These are phyloP conservation scores for Pharnaceum exiguum DNA, from an alignment of 148 eudicot genomes.

Conservation along the genomic window DNA sequence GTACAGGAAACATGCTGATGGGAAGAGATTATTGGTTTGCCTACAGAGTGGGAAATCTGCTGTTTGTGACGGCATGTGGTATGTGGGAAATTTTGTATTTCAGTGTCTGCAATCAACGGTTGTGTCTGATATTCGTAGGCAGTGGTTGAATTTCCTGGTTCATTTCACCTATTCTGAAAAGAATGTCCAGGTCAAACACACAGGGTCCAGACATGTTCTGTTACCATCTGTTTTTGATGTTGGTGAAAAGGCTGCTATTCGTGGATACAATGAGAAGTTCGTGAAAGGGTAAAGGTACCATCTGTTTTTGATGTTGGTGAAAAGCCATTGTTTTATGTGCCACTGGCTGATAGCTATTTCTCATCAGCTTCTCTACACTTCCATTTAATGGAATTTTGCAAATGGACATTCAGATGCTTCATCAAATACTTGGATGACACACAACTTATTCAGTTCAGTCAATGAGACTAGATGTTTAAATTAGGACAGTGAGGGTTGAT, in stretches of 20 bases:
- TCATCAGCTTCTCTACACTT: no score
- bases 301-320: neutral
- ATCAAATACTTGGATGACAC: no score
- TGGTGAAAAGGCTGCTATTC: slow-evolving; percentile 7
- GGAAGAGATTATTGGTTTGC: slow-evolving; percentile 62
- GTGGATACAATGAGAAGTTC: slow-evolving; percentile 36
- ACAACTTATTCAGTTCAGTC: no score
- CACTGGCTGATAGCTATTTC: no score
- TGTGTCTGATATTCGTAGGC: slow-evolving; percentile 37
- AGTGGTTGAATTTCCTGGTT: slow-evolving; percentile 65
- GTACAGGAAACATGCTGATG: slow-evolving; percentile 44
- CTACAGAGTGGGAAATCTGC: slow-evolving; percentile 72
- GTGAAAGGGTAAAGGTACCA: no score
- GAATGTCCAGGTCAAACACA: slow-evolving; percentile 35
- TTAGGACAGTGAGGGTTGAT: no score
- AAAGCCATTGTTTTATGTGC: no score
- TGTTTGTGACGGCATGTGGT: slow-evolving; percentile 65
- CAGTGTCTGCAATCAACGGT: slow-evolving; percentile 37
- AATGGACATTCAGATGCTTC: no score
- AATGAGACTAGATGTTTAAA: no score
- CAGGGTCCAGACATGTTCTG: slow-evolving; percentile 4
- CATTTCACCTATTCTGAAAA: slow-evolving; percentile 46
- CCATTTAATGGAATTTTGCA: no score
- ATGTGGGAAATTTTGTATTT: slow-evolving; percentile 57
- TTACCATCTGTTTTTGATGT: neutral